These are phyloP conservation scores for Rhodamnia rubescens DNA, from an alignment of 345 rosid genomes.

Conservation along the genomic window DNA sequence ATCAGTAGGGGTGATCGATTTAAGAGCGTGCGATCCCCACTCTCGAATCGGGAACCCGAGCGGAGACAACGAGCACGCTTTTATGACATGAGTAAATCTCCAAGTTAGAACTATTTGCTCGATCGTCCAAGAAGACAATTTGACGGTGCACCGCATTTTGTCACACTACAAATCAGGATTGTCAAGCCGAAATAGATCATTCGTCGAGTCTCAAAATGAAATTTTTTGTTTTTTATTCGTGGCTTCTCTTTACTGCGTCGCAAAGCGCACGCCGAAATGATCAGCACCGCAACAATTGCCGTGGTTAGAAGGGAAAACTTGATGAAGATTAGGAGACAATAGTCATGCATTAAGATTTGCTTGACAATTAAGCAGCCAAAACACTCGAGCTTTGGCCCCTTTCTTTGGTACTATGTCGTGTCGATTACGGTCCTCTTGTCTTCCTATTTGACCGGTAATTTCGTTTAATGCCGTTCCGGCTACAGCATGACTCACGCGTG, in stretches of 20 bases:
- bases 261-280: background rate
- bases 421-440: background rate
- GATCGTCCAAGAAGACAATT: background rate
- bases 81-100: background rate
- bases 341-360: background rate
- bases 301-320: background rate
- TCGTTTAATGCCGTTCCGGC: background rate
- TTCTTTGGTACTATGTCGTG: background rate
- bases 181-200: background rate
- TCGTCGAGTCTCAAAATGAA: background rate
- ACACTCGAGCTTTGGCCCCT: background rate
- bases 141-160: background rate
- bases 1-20: too few species aligned
- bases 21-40: too few species aligned
- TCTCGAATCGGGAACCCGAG: too few species aligned
- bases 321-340: background rate
- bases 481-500: background rate
- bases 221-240: background rate
- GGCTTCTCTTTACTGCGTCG: background rate
- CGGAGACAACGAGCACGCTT: background rate
- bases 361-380: background rate
- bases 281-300: background rate
- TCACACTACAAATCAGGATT: too few species aligned
- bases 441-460: background rate
- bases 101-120: rapidly evolving